These are phyloP conservation scores for Dendrobium chrysotoxum DNA, from an alignment of 106 monocot species.

Conservation along the genomic window DNA sequence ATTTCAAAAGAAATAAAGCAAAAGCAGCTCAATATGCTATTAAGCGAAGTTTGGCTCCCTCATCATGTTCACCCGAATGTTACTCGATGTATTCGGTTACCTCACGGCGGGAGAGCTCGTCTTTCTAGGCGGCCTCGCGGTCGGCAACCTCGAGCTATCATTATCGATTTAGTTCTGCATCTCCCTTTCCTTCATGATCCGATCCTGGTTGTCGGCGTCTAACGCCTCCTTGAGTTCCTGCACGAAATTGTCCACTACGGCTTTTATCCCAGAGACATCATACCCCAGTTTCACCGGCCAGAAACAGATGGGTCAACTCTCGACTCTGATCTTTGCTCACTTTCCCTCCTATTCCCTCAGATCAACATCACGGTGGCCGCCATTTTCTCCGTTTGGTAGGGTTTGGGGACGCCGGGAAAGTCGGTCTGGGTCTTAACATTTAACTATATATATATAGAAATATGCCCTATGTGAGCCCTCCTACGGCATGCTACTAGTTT, in stretches of 20 bases:
- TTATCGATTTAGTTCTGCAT: constrained; percentile 95
- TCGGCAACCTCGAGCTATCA: constrained; percentile 83
- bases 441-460: too few relatives aligned
- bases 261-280: constrained; percentile 87
- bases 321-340: background rate
- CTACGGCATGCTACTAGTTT: too few relatives aligned
- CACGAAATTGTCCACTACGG: constrained; percentile 92
- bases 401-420: background rate
- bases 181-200: constrained; percentile 96
- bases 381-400: background rate
- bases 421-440: too few relatives aligned
- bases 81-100: constrained; percentile 15
- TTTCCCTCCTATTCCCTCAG: background rate
- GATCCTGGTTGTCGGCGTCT: constrained; percentile 85
- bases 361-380: background rate
- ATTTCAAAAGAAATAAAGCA: too few relatives aligned
- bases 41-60: too few relatives aligned
- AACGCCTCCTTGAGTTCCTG: constrained; percentile 77
- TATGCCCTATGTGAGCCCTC: too few relatives aligned
- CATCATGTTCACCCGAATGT: too few relatives aligned
- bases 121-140: constrained; percentile 90
- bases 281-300: background rate
- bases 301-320: background rate
- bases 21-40: too few relatives aligned
- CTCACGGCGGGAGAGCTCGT: constrained; percentile 87